Percentiles rank a stretch among this genome's conserved stretches.
Conservation (phyloP, 257 asterid genomes). For the Capsicum pubescens region DNA sequence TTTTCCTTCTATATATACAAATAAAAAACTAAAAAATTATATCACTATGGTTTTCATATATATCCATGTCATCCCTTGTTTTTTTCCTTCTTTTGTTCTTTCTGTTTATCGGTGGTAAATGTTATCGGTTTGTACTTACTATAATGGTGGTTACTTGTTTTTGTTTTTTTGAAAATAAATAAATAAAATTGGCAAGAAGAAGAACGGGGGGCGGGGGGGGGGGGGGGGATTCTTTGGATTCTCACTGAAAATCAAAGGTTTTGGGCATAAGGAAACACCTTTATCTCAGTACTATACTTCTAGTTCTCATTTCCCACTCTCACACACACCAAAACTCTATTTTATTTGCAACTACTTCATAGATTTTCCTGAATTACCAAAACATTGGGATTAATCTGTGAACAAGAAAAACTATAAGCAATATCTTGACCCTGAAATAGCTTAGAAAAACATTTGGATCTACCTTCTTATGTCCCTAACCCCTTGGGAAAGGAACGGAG, state of each 20-base stretch:
- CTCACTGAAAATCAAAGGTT: constrained; percentile 43
- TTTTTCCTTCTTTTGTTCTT: constrained; percentile 35
- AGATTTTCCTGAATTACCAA: background rate
- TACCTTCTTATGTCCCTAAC: too few species aligned
- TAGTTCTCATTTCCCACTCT: constrained; percentile 27
- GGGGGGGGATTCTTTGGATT: constrained; percentile 29
- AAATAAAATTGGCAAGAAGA: constrained; percentile 30
- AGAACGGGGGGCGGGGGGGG: background rate
- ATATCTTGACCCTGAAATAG: too few species aligned
- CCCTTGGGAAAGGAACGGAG: too few species aligned
- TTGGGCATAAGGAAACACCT: constrained; percentile 55
- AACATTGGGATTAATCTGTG: background rate
- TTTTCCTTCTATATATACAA: background rate
- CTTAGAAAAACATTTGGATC: background rate
- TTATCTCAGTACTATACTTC: constrained; percentile 39
- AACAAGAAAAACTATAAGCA: too few species aligned
- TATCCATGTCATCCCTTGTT: too few species aligned
- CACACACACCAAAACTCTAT: background rate
- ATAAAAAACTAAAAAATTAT: background rate
- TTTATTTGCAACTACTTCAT: background rate
- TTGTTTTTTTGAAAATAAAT: constrained; percentile 34
- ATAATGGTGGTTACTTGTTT: constrained; percentile 38
- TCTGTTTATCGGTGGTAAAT: too few species aligned
- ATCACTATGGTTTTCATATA: background rate
- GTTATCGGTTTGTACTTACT: constrained; percentile 45